phyloP scores from a whole-genome alignment of 1,284 basidiomycete genomes.

The Clitocybe nebularis region DNA sequence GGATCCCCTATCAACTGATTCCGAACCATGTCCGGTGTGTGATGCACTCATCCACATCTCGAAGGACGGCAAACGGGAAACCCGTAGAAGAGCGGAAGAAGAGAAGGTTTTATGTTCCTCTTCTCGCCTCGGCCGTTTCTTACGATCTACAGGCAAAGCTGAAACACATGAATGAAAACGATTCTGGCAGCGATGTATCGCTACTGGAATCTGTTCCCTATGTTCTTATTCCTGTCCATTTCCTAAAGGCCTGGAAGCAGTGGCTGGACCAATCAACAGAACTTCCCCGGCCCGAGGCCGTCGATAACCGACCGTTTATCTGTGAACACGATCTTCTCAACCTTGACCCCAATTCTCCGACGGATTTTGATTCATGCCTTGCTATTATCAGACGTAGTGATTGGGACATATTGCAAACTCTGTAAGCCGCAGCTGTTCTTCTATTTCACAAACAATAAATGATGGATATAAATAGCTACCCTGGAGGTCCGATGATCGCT shows the following conservation, averaged over 20 bases:
- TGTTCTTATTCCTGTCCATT: slow-evolving; percentile 57
- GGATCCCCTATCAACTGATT: slow-evolving; percentile 47
- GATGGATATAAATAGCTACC: too few species aligned
- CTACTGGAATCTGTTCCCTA: slow-evolving; percentile 45
- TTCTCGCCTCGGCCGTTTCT: slow-evolving; percentile 6
- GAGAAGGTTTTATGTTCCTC: slow-evolving; percentile 55
- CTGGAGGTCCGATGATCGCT: slow-evolving; percentile 51
- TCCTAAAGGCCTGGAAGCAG: slow-evolving; percentile 61
- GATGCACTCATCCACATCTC: slow-evolving; percentile 50
- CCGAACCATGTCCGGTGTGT: slow-evolving; percentile 58
- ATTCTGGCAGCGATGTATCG: slow-evolving; percentile 40
- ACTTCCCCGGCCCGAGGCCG: slow-evolving; percentile 47
- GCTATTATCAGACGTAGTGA: slow-evolving; percentile 55
- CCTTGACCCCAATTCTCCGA: slow-evolving; percentile 59
- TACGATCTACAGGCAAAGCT: slow-evolving; percentile 48
- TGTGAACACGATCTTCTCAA: slow-evolving; percentile 65
- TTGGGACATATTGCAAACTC: slow-evolving; percentile 54
- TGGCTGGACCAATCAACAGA: slow-evolving; percentile 64
- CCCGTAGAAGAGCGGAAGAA: slow-evolving; percentile 59
- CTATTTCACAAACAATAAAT: too few species aligned
- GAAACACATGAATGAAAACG: slow-evolving; percentile 56
- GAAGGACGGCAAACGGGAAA: slow-evolving; percentile 53
- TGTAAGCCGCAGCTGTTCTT: slow-evolving; percentile 39
- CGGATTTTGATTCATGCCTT: slow-evolving; percentile 52
- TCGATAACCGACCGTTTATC: slow-evolving; percentile 61